Evolutionary conservation across 768 basidiomycete species (phyloP).

Genomic region (Lentinula lateritia): DNA sequence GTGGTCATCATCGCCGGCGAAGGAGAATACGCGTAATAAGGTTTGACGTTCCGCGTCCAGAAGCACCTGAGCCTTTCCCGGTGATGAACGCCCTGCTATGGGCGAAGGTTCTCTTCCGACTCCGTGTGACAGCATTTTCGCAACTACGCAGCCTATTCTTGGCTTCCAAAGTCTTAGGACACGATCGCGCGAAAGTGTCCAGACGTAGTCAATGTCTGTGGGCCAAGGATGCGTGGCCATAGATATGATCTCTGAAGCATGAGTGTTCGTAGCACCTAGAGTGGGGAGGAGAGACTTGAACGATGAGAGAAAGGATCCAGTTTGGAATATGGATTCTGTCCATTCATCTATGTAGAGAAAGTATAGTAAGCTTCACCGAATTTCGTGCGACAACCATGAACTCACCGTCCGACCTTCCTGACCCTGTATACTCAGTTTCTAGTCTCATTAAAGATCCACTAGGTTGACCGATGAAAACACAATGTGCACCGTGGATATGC

Average conservation of each 20-base stretch:
- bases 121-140: slow-evolving; percentile 42
- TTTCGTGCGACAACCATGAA: neutral
- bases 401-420: slow-evolving; percentile 57
- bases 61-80: slow-evolving; percentile 35
- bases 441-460: slow-evolving; percentile 65
- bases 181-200: slow-evolving; percentile 85
- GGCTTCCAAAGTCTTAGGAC: slow-evolving; percentile 83
- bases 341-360: slow-evolving; percentile 50
- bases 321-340: slow-evolving; percentile 57
- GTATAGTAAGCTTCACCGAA: too few relatives aligned
- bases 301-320: slow-evolving; percentile 57
- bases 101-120: slow-evolving; percentile 27
- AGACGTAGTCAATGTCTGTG: slow-evolving; percentile 67
- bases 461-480: slow-evolving; percentile 54
- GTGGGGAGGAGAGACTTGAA: slow-evolving; percentile 59
- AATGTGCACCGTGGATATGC: slow-evolving; percentile 65
- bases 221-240: slow-evolving; percentile 72
- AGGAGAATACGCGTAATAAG: slow-evolving; percentile 59
- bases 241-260: slow-evolving; percentile 60
- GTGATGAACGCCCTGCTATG: slow-evolving; percentile 23
- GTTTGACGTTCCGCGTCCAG: slow-evolving; percentile 59
- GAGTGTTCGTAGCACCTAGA: slow-evolving; percentile 37
- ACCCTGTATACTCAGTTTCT: slow-evolving; percentile 55
- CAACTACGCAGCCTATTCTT: slow-evolving; percentile 66
- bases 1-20: slow-evolving; percentile 36